Base-by-base conservation (phyloP, 1,284 basidiomycete genomes). In the Termitomyces sp. region DNA sequence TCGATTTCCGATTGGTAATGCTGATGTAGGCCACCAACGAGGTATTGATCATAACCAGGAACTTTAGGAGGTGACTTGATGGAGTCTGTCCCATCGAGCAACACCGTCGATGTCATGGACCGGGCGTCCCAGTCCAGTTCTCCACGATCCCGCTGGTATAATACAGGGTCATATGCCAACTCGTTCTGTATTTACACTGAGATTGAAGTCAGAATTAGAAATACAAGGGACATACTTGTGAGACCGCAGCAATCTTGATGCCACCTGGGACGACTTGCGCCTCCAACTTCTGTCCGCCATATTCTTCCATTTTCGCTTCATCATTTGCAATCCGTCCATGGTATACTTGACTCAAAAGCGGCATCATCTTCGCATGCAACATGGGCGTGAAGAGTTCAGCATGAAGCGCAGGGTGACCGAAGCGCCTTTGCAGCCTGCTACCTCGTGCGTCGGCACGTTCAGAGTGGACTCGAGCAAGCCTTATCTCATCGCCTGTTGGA, bases 291-390 rank as follows among this genome's bases (percentile, higher is more conserved):
- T 85, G 83, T 5, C 88, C 88, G 34, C 86, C 87, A 65, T 87
- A 87, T 65, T 90, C 88, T 52, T 82, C 77, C 65, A 92, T 64
- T 64, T 82, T 82, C 19, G 86, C 75, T 58, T 83, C 76, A 43
- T 84, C 79, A 40, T 71, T 78, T 15, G 73, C 81, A 55, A 91
- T 79, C 64, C 84, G 85, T 60, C 91, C 90, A 44, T 76, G 72
- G 68, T 90, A 92, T 30, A 92, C 86, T 59, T 92, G 81, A 38
- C 74, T 69, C 17, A 94, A 74, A 24, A 93, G 72, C 6, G 80
- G 82, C 78, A 91, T 87, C 82, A 91, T 88, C 67, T 85, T 86
- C 59, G 88, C 86, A 65, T 94, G 92, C 39, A 94, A 71, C 90
- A 92, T 91, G 0, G 90, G 92, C 12, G 90, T 92, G 71, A 90